Evolutionary conservation across 306 rosid species (phyloP), one percentile per base, ranked within the genome.

Genomic region (Medicago arabica): DNA sequence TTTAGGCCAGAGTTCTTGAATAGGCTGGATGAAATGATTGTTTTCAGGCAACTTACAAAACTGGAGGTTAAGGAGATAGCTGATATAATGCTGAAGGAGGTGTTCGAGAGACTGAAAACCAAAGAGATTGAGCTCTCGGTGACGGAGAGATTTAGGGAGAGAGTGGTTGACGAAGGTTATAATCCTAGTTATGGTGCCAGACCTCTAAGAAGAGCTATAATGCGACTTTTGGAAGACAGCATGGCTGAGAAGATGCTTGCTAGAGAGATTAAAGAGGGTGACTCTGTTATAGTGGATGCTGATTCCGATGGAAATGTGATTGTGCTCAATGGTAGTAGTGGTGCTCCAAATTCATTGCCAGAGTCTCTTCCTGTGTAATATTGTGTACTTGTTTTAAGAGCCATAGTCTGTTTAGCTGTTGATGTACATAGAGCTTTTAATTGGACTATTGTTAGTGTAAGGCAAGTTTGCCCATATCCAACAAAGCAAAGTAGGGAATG

Each of bases 211-310:
- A 91, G 98, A 83, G 98, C 98, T 49, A 93, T 93, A 62, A 93
- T 93, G 98, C 84, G 97, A 72, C 97, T 93, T 44, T 83, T 93
- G 90, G 98, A 93, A 85, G 97, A 93, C 82, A 89, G 97, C 87
- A 93, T 93, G 98, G 98, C 97, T 3, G 98, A 93, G 88, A 93
- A 93, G 97, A 91, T 93, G 97, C 97, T 93, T 50, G 87, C 97
- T 1, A 83, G 98, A 75, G 98, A 91, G 85, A 93, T 93, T 76
- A 91, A 91, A 61, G 98, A 89, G 84, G 98, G 98, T 0, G 98
- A 93, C 76, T 94, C 96, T 0, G 96, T 91, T 53, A 94, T 91
- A 18, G 97, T 91, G 62, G 98, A 94, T 65, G 91, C 89, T 0
- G 98, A 94, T 63, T 82, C 98, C 36, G 96, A 94, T 11, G 98